Evolutionary conservation across 495 filamentous ascomycete species (phyloP), one percentile per base, ranked within the genome.

Genomic region (Cairneyella variabilis): DNA sequence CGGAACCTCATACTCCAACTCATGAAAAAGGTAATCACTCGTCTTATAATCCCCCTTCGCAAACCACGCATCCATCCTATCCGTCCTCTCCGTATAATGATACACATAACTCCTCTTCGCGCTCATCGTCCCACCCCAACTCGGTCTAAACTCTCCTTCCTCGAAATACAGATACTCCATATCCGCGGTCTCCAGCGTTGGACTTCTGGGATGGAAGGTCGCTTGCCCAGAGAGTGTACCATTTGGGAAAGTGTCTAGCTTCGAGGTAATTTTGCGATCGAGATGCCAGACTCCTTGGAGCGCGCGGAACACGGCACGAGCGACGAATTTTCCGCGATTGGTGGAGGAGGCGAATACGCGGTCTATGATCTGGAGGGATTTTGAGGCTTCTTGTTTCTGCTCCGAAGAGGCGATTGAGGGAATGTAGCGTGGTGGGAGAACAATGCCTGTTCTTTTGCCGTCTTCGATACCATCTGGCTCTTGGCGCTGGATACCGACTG

Each of bases 241-340:
- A 44, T 75, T 81, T 0, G 84, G 83, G 47, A 76, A 78, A 18
- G 69, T 69, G 0, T 70, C 66, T 3, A 77, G 57, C 6, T 62
- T 58, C 42, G 73, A 80, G 22, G 58, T 59, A 3, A 85, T 64
- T 1, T 63, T 70, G 2, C 77, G 77, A 9, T 73, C 70, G 17
- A 86, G 71, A 8, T 62, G 72, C 90, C 90, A 96, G 17, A 69
- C 63, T 3, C 90, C 90, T 5, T 91, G 84, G 1, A 95, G 67
- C 3, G 80, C 85, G 28, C 86, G 72, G 60, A 92, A 92, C 3
- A 86, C 76, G 0, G 84, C 86, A n/a, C 67, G 66, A 0, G 82
- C 69, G 20, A 84, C 71, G 59, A 78, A 85, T 21, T 62, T 61
- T 3, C 53, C 59, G 5, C 65, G 30, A 21, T 38, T 34, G 12